phyloP scores from a whole-genome alignment of 176 grass and related monocot genomes.

The Musa acuminata region DNA sequence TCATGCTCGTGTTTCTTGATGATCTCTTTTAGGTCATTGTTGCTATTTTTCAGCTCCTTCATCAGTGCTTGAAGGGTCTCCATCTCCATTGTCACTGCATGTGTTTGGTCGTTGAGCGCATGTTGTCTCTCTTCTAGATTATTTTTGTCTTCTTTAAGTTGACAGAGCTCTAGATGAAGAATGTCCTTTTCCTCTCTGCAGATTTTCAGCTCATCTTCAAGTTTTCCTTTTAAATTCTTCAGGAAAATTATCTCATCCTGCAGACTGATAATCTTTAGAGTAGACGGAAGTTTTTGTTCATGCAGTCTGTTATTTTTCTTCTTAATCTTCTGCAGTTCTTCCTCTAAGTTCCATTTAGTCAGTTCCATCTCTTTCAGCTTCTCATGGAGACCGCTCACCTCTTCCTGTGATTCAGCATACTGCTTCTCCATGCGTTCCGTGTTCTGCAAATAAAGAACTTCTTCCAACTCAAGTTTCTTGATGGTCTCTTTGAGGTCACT shows the following conservation, averaged over 20 bases:
- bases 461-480: slow-evolving; percentile 26
- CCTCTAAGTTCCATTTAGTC: slow-evolving; percentile 30
- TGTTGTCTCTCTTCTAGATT: slow-evolving; percentile 56
- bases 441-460: slow-evolving; percentile 11
- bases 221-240: slow-evolving; percentile 44
- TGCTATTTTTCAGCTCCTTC: slow-evolving; percentile 62
- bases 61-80: slow-evolving; percentile 64
- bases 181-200: slow-evolving; percentile 56
- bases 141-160: slow-evolving; percentile 54
- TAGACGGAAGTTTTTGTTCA: slow-evolving; percentile 57
- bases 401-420: slow-evolving; percentile 17
- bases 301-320: slow-evolving; percentile 62
- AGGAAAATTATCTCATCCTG: slow-evolving; percentile 89
- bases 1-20: slow-evolving; percentile 61
- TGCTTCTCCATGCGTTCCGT: slow-evolving; percentile 18
- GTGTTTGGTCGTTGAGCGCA: slow-evolving; percentile 58
- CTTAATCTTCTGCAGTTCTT: slow-evolving; percentile 27
- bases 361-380: slow-evolving; percentile 4
- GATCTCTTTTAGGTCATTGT: slow-evolving; percentile 71
- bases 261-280: slow-evolving; percentile 50
- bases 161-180: slow-evolving; percentile 56
- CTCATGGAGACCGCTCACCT: slow-evolving; percentile 1
- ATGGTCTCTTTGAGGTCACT: slow-evolving; percentile 73
- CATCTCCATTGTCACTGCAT: slow-evolving; percentile 66
- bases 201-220: slow-evolving; percentile 54